Evolutionary conservation across 2,329 filamentous ascomycete genomes (phyloP).

Genomic region (Penicillium brasilianum): DNA sequence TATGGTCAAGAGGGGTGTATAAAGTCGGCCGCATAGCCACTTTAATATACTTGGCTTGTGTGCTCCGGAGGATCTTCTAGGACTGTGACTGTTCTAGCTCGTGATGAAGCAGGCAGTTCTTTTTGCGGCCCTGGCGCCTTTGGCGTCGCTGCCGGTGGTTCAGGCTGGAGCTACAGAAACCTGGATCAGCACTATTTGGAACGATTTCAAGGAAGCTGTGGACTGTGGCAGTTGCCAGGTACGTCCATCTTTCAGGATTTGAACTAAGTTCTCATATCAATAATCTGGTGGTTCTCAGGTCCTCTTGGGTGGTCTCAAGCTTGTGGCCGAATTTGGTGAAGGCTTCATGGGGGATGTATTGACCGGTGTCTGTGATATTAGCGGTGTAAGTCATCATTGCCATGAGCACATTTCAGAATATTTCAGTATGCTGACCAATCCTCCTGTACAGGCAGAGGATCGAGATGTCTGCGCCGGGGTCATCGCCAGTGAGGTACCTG

Average conservation of each 20-base stretch:
- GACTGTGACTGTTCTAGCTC: too few species aligned
- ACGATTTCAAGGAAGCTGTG: conserved; percentile 38
- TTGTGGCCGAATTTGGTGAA: conserved; percentile 52
- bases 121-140: conserved; percentile 15
- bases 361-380: conserved; percentile 43
- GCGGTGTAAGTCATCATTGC: conserved; percentile 35
- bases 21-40: background rate
- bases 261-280: background rate
- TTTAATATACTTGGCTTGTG: background rate
- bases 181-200: conserved; percentile 34
- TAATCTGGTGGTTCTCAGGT: conserved; percentile 7
- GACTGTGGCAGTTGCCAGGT: conserved; percentile 43
- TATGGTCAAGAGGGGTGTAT: background rate
- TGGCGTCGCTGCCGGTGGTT: conserved; percentile 16
- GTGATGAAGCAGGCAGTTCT: conserved; percentile 23
- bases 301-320: conserved; percentile 51
- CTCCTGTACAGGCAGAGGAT: conserved; percentile 51
- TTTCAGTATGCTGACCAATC: background rate
- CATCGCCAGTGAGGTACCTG: conserved; percentile 58
- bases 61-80: background rate
- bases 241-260: background rate
- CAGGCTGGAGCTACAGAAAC: conserved; percentile 20
- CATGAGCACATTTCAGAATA: background rate
- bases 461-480: conserved; percentile 62
- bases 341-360: conserved; percentile 47